Base-by-base conservation (phyloP, 805 yeast genomes). In the Priceomyces carsonii region DNA sequence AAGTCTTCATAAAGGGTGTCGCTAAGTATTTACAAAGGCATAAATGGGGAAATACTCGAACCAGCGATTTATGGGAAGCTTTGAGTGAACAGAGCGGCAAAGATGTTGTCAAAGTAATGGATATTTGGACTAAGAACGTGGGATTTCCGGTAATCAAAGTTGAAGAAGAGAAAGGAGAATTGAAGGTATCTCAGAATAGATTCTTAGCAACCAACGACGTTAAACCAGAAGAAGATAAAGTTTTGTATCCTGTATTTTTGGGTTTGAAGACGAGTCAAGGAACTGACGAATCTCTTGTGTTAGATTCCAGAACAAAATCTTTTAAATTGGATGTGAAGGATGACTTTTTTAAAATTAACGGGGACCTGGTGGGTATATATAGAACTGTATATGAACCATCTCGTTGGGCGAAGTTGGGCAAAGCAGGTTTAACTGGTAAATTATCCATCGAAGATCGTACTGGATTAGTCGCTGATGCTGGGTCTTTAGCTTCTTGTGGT, bases 391-490 rank as follows among this genome's bases (percentile, higher is more conserved):
- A 85, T 59, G 61, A 82, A 10, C 71, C 79, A 27, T 80, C 74
- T 31, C 79, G 90, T 57, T 80, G 89, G 80, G 62, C 67, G 32
- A 79, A 80, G 55, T 70, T 85, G 47, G 87, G 87, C 36, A 54
- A 73, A 42, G 76, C 77, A 24, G 83, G 79, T 37, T 73, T 71
- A 26, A 69, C 69, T 8, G 79, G 79, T 26, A 63, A 73, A 48
- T 71, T 85, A 48, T 71, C 87, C 8, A 83, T 81, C 34, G 85
- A 82, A 55, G 95, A 85, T 60, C 78, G 87, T 60, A 79, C 82
- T 37, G 91, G 90, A 27, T 71, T 83, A 47, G 83, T 85, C 31
- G 84, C 90, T n/a, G 95, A 85, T 62, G 85, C 85, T 13, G 78
- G 75, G 34, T 75, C 87, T 6, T 69, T 84, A 46, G 78, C 91